Evolutionary conservation across 257 asterid genomes (phyloP), one percentile per base, ranked within the genome.

Genomic region (Solanum chiquidenum): DNA sequence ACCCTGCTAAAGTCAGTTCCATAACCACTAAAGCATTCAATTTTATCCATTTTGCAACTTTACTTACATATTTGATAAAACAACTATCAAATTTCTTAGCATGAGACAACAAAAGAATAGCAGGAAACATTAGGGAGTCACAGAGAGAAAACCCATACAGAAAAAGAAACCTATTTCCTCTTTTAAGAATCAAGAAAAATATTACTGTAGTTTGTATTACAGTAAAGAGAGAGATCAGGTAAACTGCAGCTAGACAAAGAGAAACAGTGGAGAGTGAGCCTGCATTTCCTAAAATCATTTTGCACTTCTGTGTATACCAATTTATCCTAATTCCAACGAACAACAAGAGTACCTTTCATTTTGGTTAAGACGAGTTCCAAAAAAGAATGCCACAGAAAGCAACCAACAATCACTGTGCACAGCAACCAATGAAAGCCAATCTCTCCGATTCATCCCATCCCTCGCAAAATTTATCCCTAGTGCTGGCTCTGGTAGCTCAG

Each of bases 401-500:
- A 96, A 91, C 99, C 99, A 95, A 90, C 98, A 95, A 91, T 96
- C 98, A 88, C 99, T 95, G 88, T 96, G 99, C 85, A 96, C 98
- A 83, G 98, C 98, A 87, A 96, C 94, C 83, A 96, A 91, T 5
- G 99, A 96, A 89, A 96, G 98, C 99, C 99, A 96, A 87, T 96
- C 99, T 90, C 92, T 92, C 72, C 92, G 93, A 86, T 92, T 92
- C 99, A 96, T 96, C 77, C 99, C 99, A 91, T 96, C 98, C 92
- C 99, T 92, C 40, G 98, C 98, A 90, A 96, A 96, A 89, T 96
- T 96, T 92, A 96, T 95, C 79, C 99, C 99, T 38, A 96, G 95
- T 21, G 98, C 99, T 44, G 99, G 99, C 90, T 96, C 99, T 31
- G 99, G 99, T 88, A 96, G 98, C 91, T 96, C 99, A 14, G 99